Evolutionary conservation across 2,329 filamentous ascomycete species (phyloP).

Genomic region (Nemania bipapillata): DNA sequence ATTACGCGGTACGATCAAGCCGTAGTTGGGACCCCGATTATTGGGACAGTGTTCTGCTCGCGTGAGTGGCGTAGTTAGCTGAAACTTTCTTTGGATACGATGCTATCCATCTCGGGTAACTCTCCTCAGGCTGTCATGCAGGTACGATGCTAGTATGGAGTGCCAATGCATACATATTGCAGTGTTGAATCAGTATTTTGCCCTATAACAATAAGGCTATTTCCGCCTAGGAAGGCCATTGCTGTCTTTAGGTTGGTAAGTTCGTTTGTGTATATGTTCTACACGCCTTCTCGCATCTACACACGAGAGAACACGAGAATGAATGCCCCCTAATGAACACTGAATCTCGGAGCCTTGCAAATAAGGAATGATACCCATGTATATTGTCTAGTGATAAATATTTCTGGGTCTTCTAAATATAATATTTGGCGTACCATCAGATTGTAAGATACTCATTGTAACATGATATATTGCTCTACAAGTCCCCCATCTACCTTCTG

Average conservation of each 20-base stretch:
- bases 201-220: neutral
- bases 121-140: neutral
- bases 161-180: too few relatives aligned
- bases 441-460: too few relatives aligned
- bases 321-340: neutral
- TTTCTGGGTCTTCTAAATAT: neutral
- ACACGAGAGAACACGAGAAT: neutral
- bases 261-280: neutral
- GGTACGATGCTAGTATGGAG: neutral
- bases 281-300: neutral
- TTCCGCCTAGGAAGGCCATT: neutral
- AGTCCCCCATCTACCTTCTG: neutral
- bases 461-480: neutral
- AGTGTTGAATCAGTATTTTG: neutral
- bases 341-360: neutral
- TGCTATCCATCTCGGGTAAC: neutral
- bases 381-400: too few relatives aligned
- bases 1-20: neutral
- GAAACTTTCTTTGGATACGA: neutral
- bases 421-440: neutral
- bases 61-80: neutral
- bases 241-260: neutral
- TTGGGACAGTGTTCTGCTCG: neutral
- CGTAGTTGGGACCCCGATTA: neutral
- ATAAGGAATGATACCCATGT: neutral